Base-by-base conservation (phyloP, 164 flowering plant species). In the Malania oleifera region DNA sequence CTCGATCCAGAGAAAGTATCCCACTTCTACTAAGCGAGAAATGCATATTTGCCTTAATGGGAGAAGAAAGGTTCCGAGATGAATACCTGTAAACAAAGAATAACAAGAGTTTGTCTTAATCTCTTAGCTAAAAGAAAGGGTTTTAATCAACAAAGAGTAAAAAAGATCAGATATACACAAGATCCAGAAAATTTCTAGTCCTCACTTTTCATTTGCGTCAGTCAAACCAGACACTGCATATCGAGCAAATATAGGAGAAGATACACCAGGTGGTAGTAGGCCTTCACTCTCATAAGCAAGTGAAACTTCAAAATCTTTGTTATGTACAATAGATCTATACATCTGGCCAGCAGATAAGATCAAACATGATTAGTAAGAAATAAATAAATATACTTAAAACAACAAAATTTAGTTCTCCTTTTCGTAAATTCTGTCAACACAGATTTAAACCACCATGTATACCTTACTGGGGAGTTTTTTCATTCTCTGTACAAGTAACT, bases 401-500 rank as follows among this genome's bases (percentile, higher is more conserved):
- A 2, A 45, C 46, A 22, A 28, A 4, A 9, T 19, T 15, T n/a
- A 7, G 20, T 9, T 29, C 26, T 29, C 12, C 29, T 31, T 50
- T 6, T 48, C 22, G 3, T 35, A 31, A 57, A 40, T 10, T 40
- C 48, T 26, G 34, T n/a, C 18, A 51, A 28, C 14, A 44, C 29
- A 46, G 8, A 14, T 25, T 38, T 19, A 39, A 31, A 66, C 28
- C 31, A 49, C 13, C 29, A 59, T 19, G 5, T 34, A 25, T 68
- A 95, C 99, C 96, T 91, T 95, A 69, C 86, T 89, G 22, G 96
- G 95, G 24, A 95, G 78, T 63, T 91, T 95, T 65, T 91, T 95
- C 91, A 95, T 84, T 38, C 96, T 69, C 41, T 63, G 95, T 22
- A 84, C 89, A 35, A 91, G 82, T 57, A 80, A 56, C 67, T 87